A percentile compares a stretch with the other conserved stretches of the same genome.
Evolutionary conservation across 331 rosid species (phyloP).

Genomic region (Quercus phellos): DNA sequence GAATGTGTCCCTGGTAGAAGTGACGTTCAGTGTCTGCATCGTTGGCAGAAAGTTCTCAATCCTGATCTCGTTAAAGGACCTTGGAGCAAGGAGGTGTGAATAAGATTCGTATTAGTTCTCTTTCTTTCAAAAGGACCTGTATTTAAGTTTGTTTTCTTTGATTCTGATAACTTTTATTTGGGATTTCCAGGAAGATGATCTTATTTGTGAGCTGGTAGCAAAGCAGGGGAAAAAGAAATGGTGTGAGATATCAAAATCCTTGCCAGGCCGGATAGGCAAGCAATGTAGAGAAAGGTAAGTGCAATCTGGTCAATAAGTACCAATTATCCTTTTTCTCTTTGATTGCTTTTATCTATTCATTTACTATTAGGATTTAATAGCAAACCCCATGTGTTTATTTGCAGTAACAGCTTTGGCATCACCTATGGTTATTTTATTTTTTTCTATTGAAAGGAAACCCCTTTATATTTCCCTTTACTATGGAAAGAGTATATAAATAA

Average conservation of each 20-base stretch:
- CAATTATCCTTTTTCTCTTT: neutral
- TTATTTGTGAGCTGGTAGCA: constrained; percentile 27
- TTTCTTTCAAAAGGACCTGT: neutral
- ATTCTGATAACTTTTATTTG: neutral
- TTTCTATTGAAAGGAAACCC: neutral
- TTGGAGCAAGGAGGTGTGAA: constrained; percentile 52
- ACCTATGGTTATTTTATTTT: neutral
- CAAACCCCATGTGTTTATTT: neutral
- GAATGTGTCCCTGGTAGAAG: constrained; percentile 29
- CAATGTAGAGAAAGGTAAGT: constrained; percentile 58
- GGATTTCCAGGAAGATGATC: constrained; percentile 42
- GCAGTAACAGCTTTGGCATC: neutral
- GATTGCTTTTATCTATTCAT: neutral
- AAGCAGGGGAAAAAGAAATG: constrained; percentile 39
- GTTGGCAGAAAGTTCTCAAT: constrained; percentile 60
- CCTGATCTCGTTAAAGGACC: constrained; percentile 57
- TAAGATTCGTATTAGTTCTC: neutral
- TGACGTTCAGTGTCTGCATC: constrained; percentile 56
- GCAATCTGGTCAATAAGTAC: neutral
- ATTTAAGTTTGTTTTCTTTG: neutral
- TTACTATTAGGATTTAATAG: too few relatives aligned
- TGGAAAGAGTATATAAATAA: neutral
- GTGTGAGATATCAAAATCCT: constrained; percentile 38
- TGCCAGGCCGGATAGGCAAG: constrained; percentile 65
- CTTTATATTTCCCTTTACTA: neutral